These are phyloP conservation scores for Amphibolis antarctica DNA, from an alignment of 106 monocot genomes.

Conservation along the genomic window DNA sequence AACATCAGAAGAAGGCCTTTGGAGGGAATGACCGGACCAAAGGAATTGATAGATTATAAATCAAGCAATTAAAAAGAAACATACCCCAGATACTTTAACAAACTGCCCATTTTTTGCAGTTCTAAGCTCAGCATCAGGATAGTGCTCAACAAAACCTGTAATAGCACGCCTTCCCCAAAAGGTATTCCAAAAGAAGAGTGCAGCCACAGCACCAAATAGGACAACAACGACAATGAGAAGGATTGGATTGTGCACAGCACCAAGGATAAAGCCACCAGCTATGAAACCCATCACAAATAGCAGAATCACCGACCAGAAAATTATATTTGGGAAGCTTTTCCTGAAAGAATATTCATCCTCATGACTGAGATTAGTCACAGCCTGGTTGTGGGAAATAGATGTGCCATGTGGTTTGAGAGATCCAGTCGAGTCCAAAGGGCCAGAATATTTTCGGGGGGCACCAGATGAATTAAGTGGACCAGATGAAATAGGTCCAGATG, in stretches of 20 bases:
- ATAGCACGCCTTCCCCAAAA: constrained; percentile 21
- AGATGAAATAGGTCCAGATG: constrained; percentile 30
- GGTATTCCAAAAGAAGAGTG: constrained; percentile 24
- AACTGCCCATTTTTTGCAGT: constrained; percentile 24
- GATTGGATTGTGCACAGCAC: constrained; percentile 23
- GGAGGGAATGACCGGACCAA: too few relatives aligned
- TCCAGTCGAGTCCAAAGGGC: constrained; percentile 20
- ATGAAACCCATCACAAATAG: constrained; percentile 27
- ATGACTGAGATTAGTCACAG: constrained; percentile 28
- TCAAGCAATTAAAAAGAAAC: not conserved
- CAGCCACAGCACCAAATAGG: constrained; percentile 22
- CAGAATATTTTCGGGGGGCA: constrained; percentile 19
- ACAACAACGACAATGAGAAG: constrained; percentile 25
- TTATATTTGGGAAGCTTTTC: constrained; percentile 17
- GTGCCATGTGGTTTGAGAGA: constrained; percentile 15
- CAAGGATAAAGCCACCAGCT: constrained; percentile 30
- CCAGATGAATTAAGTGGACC: constrained; percentile 25
- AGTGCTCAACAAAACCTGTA: constrained; percentile 13
- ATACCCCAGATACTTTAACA: constrained; percentile 31
- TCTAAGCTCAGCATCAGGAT: constrained; percentile 27
- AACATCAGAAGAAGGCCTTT: too few relatives aligned
- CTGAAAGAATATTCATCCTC: constrained; percentile 25
- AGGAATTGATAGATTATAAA: too few relatives aligned
- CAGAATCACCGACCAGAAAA: constrained; percentile 17
- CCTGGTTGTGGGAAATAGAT: constrained; percentile 18